Base-by-base conservation (phyloP, 805 yeast species). In the Ogataea pini region DNA sequence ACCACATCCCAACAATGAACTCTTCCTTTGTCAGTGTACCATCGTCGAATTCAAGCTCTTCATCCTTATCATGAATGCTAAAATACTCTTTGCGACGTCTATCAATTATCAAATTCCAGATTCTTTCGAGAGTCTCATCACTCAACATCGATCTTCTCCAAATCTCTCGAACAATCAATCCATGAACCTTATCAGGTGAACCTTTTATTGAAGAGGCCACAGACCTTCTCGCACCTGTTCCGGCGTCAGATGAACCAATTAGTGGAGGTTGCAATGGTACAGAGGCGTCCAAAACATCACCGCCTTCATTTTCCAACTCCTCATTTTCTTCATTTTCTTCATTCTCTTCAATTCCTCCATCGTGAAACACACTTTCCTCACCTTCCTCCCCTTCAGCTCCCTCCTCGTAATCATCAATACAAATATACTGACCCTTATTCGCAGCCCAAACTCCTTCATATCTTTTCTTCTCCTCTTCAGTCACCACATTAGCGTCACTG, bases 1-100 rank as follows among this genome's bases (percentile, higher is more conserved):
- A 68, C 99, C 99, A 94, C 86, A 88, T 91, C 0, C 99, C 99
- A n/a, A 91, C 92, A 27, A 92, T 70, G 59, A 94, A 94, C 54
- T 91, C 92, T 31, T 82, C 84, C 52, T 88, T 79, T 56, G 83
- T 85, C 46, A 94, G 70, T 1, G 87, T 79, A 0, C 96, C 96
- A 63, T 86, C 94, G 39, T 72, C 58, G 85, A 72, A 41, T 79
- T 78, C 89, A 89, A 89, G 24, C 84, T 54, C 48, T 18, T 42
- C 44, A 22, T 38, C 44, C 24, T 39, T 19, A 2, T 31, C 49
- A 13, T 19, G 18, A n/a, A 27, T 36, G 46, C 29, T 44, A 25
- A 14, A 48, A 29, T 54, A 64, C 83, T 92, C 48, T 64, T 66
- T 55, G 82, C 65, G 47, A 69, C 75, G 62, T 79, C 52, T 57